Percentiles rank a stretch among this genome's conserved stretches.
Conservation (phyloP, 495 filamentous ascomycete species). For the Penicillium arizonense region DNA sequence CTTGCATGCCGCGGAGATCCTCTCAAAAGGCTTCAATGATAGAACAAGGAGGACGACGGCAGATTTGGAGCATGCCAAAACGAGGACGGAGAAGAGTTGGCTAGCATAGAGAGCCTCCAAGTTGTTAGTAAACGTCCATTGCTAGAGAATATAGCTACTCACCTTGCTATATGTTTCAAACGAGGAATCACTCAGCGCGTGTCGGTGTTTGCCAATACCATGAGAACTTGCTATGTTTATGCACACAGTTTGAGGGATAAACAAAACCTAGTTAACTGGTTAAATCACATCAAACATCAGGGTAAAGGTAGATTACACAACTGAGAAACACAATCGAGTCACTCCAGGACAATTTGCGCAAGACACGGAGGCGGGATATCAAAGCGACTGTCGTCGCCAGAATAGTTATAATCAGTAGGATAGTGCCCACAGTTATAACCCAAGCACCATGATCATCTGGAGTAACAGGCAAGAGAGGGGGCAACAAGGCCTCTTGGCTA, state of each 20-base stretch:
- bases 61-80: slow-evolving; percentile 15
- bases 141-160: neutral
- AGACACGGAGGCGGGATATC: slow-evolving; percentile 7
- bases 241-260: slow-evolving; percentile 8
- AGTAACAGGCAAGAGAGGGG: slow-evolving; percentile 7
- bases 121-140: neutral
- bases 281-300: neutral
- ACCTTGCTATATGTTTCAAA: slow-evolving; percentile 7
- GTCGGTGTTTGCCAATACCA: slow-evolving; percentile 8
- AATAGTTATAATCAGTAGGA: slow-evolving; percentile 8
- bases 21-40: slow-evolving; percentile 11
- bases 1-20: slow-evolving; percentile 3
- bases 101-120: neutral
- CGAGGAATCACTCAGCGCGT: neutral
- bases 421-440: slow-evolving; percentile 14
- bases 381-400: slow-evolving; percentile 2
- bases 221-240: slow-evolving; percentile 7
- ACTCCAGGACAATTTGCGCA: slow-evolving; percentile 4
- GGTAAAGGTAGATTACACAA: neutral
- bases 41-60: slow-evolving; percentile 9
- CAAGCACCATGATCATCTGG: slow-evolving; percentile 10
- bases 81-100: slow-evolving; percentile 10
- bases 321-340: slow-evolving; percentile 2
- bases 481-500: neutral
- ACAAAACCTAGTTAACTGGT: neutral